Evolutionary conservation across 805 yeast species (phyloP), one percentile per base, ranked within the genome.

Genomic region (Hanseniaspora vineae): DNA sequence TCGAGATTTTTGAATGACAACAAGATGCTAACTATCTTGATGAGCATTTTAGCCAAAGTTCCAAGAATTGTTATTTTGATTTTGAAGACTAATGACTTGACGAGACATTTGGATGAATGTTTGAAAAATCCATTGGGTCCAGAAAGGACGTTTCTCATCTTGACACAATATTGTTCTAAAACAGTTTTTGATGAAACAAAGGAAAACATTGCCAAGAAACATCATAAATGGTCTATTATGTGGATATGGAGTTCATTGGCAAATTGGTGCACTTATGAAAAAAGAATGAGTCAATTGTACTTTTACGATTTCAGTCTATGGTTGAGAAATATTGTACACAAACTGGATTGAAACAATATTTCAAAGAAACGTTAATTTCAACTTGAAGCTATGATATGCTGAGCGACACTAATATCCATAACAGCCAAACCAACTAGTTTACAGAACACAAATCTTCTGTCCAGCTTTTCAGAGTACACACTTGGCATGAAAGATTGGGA

Each of bases 21-120:
- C 29, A 23, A 23, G 17, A 66, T 87, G 10, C 60, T 94, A 15
- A 75, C 80, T 17, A 83, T 81, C 54, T 68, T 92, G 57, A 89
- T 92, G 95, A 66, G 74, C 14, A 74, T 92, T 44, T 68, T 92
- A 39, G 77, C 89, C 12, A 68, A 73, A 14, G 78, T 92, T 67
- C 99, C 99, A 1, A 70, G 89, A 42, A 78, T 89, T 15, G 96
- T 92, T 19, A 63, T 92, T 31, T 71, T 92, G 51, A 85, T 92
- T 44, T 68, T 92, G 58, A 92, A 92, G 60, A 94, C 99, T 0
- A 92, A 92, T 61, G 99, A 92, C 66, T 71, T 92, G 45, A 87
- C 95, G 0, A 73, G 99, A 56, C 82, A 80, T 55, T 69, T 92
- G 44, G 98, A 92, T 63, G 97, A 90, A 58, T 70, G 76, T 48